phyloP scores from a whole-genome alignment of 176 grass and related monocot genomes.

The Phyllostachys edulis region DNA sequence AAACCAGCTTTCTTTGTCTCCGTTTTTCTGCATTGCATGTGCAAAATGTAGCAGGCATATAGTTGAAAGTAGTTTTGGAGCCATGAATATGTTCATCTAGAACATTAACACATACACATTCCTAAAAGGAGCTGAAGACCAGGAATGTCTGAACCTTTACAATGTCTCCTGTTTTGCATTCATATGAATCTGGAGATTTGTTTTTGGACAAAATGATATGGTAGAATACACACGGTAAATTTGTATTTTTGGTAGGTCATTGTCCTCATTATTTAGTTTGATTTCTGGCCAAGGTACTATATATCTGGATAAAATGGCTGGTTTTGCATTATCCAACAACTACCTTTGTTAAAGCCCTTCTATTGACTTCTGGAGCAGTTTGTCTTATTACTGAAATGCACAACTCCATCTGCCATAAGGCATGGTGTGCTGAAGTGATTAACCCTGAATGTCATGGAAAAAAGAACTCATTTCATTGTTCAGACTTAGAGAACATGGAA shows the following conservation, averaged over 20 bases:
- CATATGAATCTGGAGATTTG: not conserved
- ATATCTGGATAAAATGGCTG: not conserved
- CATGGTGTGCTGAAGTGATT: not conserved
- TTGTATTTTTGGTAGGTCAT: not conserved
- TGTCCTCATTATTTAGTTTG: not conserved
- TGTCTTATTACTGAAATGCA: not conserved
- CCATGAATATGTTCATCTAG: slow-evolving; percentile 13
- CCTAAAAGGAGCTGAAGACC: not conserved
- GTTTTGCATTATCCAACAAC: not conserved
- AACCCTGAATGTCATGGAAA: not conserved
- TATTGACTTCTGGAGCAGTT: not conserved
- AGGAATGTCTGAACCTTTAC: slow-evolving; percentile 1
- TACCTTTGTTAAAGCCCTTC: not conserved
- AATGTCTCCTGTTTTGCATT: not conserved
- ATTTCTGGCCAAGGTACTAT: not conserved
- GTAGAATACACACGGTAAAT: not conserved
- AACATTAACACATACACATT: slow-evolving; percentile 8
- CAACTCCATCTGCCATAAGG: not conserved
- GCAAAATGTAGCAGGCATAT: not conserved
- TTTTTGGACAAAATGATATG: not conserved
- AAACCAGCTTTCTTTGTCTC: not conserved
- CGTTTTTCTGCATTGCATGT: slow-evolving; percentile 1
- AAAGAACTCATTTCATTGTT: not conserved
- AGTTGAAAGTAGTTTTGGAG: not conserved
- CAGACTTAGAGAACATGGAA: not conserved